phyloP scores from a whole-genome alignment of 225 moss, liverwort and hornwort species.

The Takakia lepidozioides region DNA sequence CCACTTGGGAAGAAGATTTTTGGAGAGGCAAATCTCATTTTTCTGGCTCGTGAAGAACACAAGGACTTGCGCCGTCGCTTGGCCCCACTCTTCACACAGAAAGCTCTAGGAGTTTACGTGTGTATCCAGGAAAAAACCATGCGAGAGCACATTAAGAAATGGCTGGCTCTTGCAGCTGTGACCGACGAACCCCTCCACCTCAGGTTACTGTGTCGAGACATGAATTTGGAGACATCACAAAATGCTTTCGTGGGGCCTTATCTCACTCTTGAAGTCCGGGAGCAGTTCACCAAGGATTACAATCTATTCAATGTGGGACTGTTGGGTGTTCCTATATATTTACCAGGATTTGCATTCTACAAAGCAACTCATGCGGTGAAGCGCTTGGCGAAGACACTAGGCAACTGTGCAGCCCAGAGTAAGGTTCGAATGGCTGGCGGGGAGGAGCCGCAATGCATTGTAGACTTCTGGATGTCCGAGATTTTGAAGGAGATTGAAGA shows the following conservation, averaged over 20 bases:
- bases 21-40: constrained; percentile 79
- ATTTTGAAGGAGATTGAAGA: constrained; percentile 65
- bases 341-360: constrained; percentile 76
- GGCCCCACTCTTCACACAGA: constrained; percentile 82
- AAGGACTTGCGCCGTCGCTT: constrained; percentile 70
- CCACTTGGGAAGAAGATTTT: constrained; percentile 84
- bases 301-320: constrained; percentile 70
- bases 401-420: constrained; percentile 44
- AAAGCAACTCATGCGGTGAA: constrained; percentile 55
- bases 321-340: constrained; percentile 58
- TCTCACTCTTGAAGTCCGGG: constrained; percentile 36
- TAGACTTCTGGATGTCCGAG: constrained; percentile 86
- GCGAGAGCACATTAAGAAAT: constrained; percentile 46
- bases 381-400: constrained; percentile 35
- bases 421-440: constrained; percentile 57
- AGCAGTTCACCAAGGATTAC: constrained; percentile 45
- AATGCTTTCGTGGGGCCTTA: constrained; percentile 78
- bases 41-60: constrained; percentile 82
- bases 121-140: constrained; percentile 71
- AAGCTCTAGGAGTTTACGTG: constrained; percentile 74
- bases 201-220: constrained; percentile 56
- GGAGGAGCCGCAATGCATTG: constrained; percentile 64
- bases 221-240: constrained; percentile 91
- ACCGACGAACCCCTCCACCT: constrained; percentile 29
- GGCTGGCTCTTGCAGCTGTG: constrained; percentile 30